Percentiles rank a stretch among this genome's conserved stretches.
phyloP scores from a whole-genome alignment of 306 rosid genomes.

The Cotoneaster glaucophyllus region DNA sequence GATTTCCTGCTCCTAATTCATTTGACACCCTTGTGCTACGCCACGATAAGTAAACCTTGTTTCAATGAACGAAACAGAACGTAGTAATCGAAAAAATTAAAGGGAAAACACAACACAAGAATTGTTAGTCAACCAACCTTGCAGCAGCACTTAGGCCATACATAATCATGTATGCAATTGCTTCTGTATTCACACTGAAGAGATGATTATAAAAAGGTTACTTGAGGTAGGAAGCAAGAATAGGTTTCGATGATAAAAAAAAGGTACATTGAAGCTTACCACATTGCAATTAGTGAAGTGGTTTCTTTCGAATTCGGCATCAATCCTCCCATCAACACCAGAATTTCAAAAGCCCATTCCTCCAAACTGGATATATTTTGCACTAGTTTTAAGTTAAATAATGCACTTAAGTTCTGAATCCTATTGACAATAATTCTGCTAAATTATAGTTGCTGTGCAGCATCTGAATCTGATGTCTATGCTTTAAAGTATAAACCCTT shows the following conservation, averaged over 20 bases:
- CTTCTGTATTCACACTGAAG: conserved; percentile 61
- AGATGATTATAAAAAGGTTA: not conserved
- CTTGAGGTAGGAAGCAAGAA: not conserved
- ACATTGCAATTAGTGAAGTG: conserved; percentile 81
- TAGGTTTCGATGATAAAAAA: not conserved
- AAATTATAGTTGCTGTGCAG: not conserved
- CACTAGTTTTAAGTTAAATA: not conserved
- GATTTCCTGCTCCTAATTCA: conserved; percentile 77
- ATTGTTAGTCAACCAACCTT: conserved; percentile 36
- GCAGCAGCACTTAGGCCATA: conserved; percentile 90
- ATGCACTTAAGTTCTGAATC: not conserved
- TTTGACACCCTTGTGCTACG: conserved; percentile 81
- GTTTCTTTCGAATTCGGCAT: conserved; percentile 55
- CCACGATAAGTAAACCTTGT: not conserved
- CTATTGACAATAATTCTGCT: not conserved
- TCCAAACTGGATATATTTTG: conserved; percentile 55
- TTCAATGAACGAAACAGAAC: conserved; percentile 10
- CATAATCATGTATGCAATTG: conserved; percentile 60
- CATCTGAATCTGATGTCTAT: not conserved
- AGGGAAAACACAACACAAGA: not conserved
- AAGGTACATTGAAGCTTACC: conserved; percentile 38
- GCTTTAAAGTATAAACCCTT: not conserved
- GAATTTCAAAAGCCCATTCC: conserved; percentile 82
- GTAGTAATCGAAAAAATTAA: not conserved
- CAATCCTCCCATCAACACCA: conserved; percentile 78